A percentile compares a stretch with the other conserved stretches of the same genome.
Conservation (phyloP, 257 asterid genomes). For the Striga asiatica region DNA sequence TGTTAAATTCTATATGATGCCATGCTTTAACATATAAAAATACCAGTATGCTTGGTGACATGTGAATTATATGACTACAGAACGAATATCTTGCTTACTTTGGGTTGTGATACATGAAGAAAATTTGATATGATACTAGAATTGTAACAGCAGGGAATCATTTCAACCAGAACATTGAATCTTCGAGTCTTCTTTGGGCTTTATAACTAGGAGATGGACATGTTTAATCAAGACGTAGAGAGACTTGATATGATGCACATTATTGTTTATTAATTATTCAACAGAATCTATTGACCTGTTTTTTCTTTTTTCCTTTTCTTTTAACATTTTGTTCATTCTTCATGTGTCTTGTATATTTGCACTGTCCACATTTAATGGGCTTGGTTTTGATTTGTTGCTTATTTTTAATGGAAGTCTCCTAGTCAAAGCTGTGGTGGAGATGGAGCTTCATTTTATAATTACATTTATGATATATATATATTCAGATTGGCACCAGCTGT, state of each 20-base stretch:
- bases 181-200: conserved; percentile 1
- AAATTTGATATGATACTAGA: not conserved
- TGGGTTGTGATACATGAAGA: not conserved
- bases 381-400: not conserved
- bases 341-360: not conserved
- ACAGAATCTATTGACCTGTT: not conserved
- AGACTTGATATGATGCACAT: not conserved
- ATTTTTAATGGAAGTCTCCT: not conserved
- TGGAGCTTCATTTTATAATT: not conserved
- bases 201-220: not conserved
- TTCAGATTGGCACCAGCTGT: not conserved
- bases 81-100: not conserved
- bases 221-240: not conserved
- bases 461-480: not conserved
- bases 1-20: not conserved
- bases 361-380: not conserved
- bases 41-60: not conserved
- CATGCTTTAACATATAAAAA: not conserved
- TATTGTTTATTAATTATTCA: not conserved
- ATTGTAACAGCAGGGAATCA: not conserved
- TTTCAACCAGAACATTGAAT: not conserved
- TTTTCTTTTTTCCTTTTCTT: too few species aligned
- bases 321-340: not conserved
- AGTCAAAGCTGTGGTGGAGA: not conserved
- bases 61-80: not conserved